phyloP scores from a whole-genome alignment of 2,329 filamentous ascomycete genomes.

The Rhynchosporium secalis region DNA sequence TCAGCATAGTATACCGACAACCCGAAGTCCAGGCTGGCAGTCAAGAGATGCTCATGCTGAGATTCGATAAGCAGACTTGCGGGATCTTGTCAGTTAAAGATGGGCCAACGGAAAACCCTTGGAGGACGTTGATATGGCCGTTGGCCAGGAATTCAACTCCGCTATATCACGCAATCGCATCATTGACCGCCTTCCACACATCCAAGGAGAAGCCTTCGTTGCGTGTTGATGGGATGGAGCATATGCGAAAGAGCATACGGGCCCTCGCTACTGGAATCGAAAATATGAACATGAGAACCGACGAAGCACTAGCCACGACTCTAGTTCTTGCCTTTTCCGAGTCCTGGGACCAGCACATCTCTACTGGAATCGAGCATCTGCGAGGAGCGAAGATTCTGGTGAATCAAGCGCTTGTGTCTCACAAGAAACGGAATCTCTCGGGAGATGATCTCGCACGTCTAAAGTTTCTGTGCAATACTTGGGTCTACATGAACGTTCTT shows the following conservation, averaged over 20 bases:
- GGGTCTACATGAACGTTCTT: conserved; percentile 74
- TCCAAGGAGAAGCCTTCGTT: conserved; percentile 57
- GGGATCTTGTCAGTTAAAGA: conserved; percentile 72
- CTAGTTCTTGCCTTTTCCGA: conserved; percentile 68
- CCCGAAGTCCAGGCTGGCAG: conserved; percentile 52
- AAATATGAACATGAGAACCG: conserved; percentile 64
- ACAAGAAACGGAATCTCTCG: conserved; percentile 45
- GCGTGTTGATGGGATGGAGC: conserved; percentile 63
- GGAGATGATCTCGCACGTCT: conserved; percentile 54
- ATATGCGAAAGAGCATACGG: conserved; percentile 65
- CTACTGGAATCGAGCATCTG: conserved; percentile 68
- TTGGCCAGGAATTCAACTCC: conserved; percentile 63
- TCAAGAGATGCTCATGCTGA: conserved; percentile 60
- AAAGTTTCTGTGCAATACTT: conserved; percentile 70
- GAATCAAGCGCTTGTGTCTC: conserved; percentile 54
- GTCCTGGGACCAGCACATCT: conserved; percentile 69
- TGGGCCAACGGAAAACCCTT: conserved; percentile 68
- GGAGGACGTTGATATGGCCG: conserved; percentile 71
- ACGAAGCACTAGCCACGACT: conserved; percentile 69
- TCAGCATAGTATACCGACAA: conserved; percentile 44
- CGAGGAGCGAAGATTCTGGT: conserved; percentile 66
- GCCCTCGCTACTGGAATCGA: conserved; percentile 59
- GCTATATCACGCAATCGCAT: conserved; percentile 66
- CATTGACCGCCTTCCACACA: conserved; percentile 69
- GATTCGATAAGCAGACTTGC: conserved; percentile 67